Percentiles rank a stretch among this genome's conserved stretches.
Conservation (phyloP, 176 grass and related monocot species). For the Ensete ventricosum region DNA sequence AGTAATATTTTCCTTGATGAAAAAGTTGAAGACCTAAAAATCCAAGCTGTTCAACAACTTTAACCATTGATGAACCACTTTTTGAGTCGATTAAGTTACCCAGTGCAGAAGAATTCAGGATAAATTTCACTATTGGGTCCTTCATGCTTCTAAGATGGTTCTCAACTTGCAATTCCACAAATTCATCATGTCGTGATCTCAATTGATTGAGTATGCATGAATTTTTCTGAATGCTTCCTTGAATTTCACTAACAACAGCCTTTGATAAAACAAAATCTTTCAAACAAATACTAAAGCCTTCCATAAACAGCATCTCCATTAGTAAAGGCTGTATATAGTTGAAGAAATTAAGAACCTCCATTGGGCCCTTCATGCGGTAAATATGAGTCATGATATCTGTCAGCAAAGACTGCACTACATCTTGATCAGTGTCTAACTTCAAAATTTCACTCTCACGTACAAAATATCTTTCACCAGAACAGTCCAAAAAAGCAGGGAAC, state of each 20-base stretch:
- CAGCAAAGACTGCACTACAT: slow-evolving; percentile 45
- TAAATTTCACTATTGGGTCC: slow-evolving; percentile 47
- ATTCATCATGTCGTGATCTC: slow-evolving; percentile 41
- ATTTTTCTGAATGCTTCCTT: slow-evolving; percentile 39
- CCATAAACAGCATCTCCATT: slow-evolving; percentile 70
- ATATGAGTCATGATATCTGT: slow-evolving; percentile 50
- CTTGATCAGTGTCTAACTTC: slow-evolving; percentile 51
- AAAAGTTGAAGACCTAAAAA: slow-evolving; percentile 84
- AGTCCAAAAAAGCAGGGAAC: slow-evolving; percentile 43
- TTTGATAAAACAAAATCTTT: slow-evolving; percentile 67
- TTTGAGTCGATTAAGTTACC: slow-evolving; percentile 60
- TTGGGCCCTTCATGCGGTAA: slow-evolving; percentile 44
- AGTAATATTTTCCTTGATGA: slow-evolving; percentile 66
- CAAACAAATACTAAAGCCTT: slow-evolving; percentile 79
- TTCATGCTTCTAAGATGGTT: slow-evolving; percentile 53
- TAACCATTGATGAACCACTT: slow-evolving; percentile 48
- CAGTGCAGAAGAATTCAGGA: slow-evolving; percentile 43
- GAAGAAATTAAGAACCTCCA: slow-evolving; percentile 56
- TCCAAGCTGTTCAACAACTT: slow-evolving; percentile 80
- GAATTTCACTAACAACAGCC: slow-evolving; percentile 36
- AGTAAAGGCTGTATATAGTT: slow-evolving; percentile 71
- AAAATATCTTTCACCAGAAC: slow-evolving; percentile 36
- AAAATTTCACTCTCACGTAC: slow-evolving; percentile 39
- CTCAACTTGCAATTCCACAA: slow-evolving; percentile 52
- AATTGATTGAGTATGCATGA: slow-evolving; percentile 43